phyloP scores from a whole-genome alignment of 768 basidiomycete species.

The Tubosaeta brunneosetosa region DNA sequence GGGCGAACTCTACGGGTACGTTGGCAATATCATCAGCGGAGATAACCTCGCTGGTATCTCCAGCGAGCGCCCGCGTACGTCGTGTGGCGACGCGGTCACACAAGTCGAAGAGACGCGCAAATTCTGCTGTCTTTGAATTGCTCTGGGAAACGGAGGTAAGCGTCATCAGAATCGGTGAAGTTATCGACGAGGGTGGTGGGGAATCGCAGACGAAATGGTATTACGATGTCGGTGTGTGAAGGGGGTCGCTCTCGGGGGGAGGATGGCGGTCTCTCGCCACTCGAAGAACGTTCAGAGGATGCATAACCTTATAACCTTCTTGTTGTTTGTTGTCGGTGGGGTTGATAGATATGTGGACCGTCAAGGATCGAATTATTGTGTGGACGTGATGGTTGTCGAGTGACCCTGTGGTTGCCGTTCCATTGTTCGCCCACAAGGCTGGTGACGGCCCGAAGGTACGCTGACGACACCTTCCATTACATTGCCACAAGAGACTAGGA shows the following conservation, averaged over 20 bases:
- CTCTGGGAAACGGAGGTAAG: not conserved
- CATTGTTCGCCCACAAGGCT: slow-evolving; percentile 15
- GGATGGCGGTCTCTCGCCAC: slow-evolving; percentile 3
- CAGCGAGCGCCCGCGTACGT: slow-evolving; percentile 29
- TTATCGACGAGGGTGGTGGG: not conserved
- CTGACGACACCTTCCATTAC: no score
- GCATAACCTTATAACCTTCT: slow-evolving; percentile 17
- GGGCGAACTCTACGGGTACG: slow-evolving; percentile 26
- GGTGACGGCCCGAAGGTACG: not conserved
- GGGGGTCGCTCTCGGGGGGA: not conserved
- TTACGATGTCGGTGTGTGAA: no score
- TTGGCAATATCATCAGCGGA: slow-evolving; percentile 29
- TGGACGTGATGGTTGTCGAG: slow-evolving; percentile 17
- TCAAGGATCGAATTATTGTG: not conserved
- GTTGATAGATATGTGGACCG: slow-evolving; percentile 1
- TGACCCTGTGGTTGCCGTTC: slow-evolving; percentile 11
- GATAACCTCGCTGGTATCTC: slow-evolving; percentile 15
- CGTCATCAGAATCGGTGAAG: slow-evolving; percentile 16
- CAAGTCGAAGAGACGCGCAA: slow-evolving; percentile 48
- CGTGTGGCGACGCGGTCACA: slow-evolving; percentile 51
- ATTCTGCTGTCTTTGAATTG: slow-evolving; percentile 44
- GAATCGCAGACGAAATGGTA: not conserved
- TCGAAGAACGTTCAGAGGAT: not conserved
- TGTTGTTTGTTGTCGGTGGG: slow-evolving; percentile 11
- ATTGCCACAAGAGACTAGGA: no score